These are phyloP conservation scores for Calycina marina DNA, from an alignment of 2,329 filamentous ascomycete genomes.

Conservation along the genomic window DNA sequence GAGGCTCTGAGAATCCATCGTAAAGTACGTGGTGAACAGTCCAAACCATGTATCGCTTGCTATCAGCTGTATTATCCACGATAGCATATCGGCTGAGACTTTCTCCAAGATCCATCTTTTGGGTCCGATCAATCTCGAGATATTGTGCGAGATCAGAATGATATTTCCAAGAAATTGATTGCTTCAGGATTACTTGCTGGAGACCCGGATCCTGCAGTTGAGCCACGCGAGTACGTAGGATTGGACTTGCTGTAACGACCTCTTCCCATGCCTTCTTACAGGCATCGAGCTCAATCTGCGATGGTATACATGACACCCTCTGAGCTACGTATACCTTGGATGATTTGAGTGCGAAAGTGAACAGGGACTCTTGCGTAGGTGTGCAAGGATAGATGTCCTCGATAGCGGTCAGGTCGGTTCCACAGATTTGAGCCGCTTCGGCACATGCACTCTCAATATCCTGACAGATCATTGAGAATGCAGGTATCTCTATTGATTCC, in stretches of 20 bases:
- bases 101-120: slow-evolving; percentile 18
- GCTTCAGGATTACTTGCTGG: slow-evolving; percentile 14
- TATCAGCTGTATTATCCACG: slow-evolving; percentile 6
- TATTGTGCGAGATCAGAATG: slow-evolving; percentile 13
- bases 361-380: slow-evolving; percentile 23
- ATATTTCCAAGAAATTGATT: slow-evolving; percentile 10
- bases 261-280: slow-evolving; percentile 17
- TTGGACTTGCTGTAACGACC: slow-evolving; percentile 17
- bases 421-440: background rate
- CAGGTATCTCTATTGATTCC: background rate
- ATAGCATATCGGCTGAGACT: slow-evolving; percentile 13
- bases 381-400: slow-evolving; percentile 1
- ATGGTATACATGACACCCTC: slow-evolving; percentile 13
- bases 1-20: slow-evolving; percentile 35
- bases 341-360: slow-evolving; percentile 23
- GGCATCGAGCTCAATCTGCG: slow-evolving; percentile 8
- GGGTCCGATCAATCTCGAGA: slow-evolving; percentile 8
- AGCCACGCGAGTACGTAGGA: slow-evolving; percentile 24
- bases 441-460: background rate
- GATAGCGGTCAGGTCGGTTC: background rate
- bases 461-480: background rate
- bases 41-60: slow-evolving; percentile 30
- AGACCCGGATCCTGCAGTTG: slow-evolving; percentile 20
- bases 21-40: slow-evolving; percentile 42
- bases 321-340: slow-evolving; percentile 25